Evolutionary conservation across 805 yeast species (phyloP), one percentile per base, ranked within the genome.

Genomic region (Yamadazyma paraphyllophila): DNA sequence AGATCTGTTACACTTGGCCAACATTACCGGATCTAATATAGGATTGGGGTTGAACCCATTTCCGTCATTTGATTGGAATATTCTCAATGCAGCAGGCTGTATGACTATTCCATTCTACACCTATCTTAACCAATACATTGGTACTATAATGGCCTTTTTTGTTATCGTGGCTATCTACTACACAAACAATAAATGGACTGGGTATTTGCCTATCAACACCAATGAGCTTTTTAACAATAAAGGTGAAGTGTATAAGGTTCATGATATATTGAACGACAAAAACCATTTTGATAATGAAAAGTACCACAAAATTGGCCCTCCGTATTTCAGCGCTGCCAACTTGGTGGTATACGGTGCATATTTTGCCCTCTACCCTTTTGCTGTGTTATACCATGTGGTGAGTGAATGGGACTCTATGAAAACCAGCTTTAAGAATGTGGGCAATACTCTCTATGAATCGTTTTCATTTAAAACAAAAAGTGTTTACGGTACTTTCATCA

Each of bases 301-400:
- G 52, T 82, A 81, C 57, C 65, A 68, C 45, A 48, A 60, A n/a
- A 76, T 80, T 50, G 84, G 87, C 1, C 83, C 86, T 7, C 88
- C 89, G 7, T 83, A 75, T 60, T 81, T 80, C 56, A 58, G 80
- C 25, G 87, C 88, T 5, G 86, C 82, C 1, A 78, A 78, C 57
- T 61, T 82, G 48, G 78, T 82, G 8, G 60, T 71, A 15, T 82
- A 81, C 55, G 85, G 86, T 14, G 76, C 81, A 0, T 74, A 68
- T 55, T 80, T 80, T 59, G 76, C 77, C 32, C 59, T 77, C 39
- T 79, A 80, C 53, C 83, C 87, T 4, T 74, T 81, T 52, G 71
- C 79, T 15, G 71, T 82, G 15, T 58, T 75, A 0, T 78, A 78
- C 56, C 73, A 79, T 17, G 54, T 73, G 38, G 57, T 66, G 33